Conservation (phyloP, 257 asterid species). For the Striga asiatica region DNA sequence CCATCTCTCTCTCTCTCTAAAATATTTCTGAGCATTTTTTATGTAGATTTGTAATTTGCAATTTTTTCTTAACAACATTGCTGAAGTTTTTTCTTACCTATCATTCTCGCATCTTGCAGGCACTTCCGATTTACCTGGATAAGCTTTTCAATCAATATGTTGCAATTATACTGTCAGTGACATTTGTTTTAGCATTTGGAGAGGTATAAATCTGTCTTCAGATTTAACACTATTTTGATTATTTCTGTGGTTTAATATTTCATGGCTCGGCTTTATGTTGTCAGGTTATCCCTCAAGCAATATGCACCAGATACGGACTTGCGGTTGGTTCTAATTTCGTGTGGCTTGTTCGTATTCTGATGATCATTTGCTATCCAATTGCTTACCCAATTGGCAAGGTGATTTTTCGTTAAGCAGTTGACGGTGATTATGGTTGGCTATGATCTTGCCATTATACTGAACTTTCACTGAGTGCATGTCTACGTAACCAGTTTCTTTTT, state of each 20-base stretch:
- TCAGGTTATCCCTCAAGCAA: conserved; percentile 99
- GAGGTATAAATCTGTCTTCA: conserved; percentile 56
- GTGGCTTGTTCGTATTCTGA: conserved; percentile 85
- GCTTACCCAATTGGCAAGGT: conserved; percentile 98
- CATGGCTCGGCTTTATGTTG: too few species aligned
- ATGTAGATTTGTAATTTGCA: too few species aligned
- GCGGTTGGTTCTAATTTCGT: conserved; percentile 88
- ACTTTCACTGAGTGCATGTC: too few species aligned
- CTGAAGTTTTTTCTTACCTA: not conserved
- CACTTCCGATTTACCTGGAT: conserved; percentile 92
- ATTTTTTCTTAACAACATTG: too few species aligned
- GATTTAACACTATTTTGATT: too few species aligned
- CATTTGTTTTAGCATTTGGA: conserved; percentile 87
- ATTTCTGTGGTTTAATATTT: too few species aligned
- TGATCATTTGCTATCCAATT: conserved; percentile 75
- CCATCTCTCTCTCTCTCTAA: too few species aligned
- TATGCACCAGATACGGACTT: conserved; percentile 96
- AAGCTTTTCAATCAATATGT: conserved; percentile 82
- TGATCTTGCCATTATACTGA: too few species aligned
- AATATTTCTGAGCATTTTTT: too few species aligned
- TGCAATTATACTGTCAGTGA: conserved; percentile 90
- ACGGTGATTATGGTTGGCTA: too few species aligned
- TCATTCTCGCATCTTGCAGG: conserved; percentile 45
- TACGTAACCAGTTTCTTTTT: too few species aligned
- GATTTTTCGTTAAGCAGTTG: too few species aligned